These are phyloP conservation scores for Claviceps sp. DNA, from an alignment of 2,329 filamentous ascomycete genomes.

Conservation along the genomic window DNA sequence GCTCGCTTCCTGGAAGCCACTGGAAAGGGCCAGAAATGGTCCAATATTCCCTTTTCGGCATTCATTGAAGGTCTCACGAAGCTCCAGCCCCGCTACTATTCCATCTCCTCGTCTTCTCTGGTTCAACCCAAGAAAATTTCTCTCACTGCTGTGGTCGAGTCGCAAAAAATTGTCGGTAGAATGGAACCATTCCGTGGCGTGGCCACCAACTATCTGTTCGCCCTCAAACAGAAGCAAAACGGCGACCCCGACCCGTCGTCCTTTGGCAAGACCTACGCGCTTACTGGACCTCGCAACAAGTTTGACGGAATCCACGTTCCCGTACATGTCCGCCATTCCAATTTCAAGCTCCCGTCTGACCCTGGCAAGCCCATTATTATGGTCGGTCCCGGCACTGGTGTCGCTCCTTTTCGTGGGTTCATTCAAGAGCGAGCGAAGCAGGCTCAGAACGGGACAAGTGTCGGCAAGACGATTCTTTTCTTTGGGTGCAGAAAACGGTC, in stretches of 20 bases:
- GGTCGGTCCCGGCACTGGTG: constrained; percentile 90
- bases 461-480: constrained; percentile 83
- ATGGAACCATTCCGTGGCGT: constrained; percentile 80
- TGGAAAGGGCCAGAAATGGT: constrained; percentile 63
- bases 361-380: constrained; percentile 89
- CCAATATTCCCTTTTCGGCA: constrained; percentile 79
- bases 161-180: constrained; percentile 61
- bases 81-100: constrained; percentile 96
- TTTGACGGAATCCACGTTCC: constrained; percentile 93
- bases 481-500: constrained; percentile 78
- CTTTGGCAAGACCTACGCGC: constrained; percentile 74
- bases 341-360: constrained; percentile 97
- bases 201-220: constrained; percentile 90
- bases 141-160: constrained; percentile 89
- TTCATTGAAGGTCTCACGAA: constrained; percentile 90
- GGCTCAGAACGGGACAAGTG: constrained; percentile 63
- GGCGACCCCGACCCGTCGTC: constrained; percentile 69
- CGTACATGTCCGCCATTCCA: constrained; percentile 92
- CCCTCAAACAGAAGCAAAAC: constrained; percentile 93
- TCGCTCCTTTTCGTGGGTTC: constrained; percentile 91
- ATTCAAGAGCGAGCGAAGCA: constrained; percentile 84
- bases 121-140: constrained; percentile 93
- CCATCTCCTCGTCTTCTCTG: constrained; percentile 90
- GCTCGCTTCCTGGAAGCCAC: constrained; percentile 67
- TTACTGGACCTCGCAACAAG: constrained; percentile 85